phyloP scores from a whole-genome alignment of 2,329 filamentous ascomycete species.

The Stachybotrys echinatus region DNA sequence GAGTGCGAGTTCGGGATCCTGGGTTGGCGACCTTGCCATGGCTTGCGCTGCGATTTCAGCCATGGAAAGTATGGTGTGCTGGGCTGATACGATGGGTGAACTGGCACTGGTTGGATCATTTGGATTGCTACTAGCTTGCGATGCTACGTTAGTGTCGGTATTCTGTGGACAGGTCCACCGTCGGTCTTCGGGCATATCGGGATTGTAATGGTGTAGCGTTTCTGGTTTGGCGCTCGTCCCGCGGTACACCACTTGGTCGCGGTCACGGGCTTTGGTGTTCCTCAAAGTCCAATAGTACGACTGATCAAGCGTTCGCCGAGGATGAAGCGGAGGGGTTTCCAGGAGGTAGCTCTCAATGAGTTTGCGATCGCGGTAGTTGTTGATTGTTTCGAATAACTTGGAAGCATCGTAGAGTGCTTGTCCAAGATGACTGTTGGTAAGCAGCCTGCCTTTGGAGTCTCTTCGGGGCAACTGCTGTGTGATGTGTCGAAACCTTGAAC shows the following conservation, averaged over 20 bases:
- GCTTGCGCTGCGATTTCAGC: not conserved
- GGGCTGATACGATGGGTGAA: not conserved
- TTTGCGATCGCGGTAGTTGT: conserved; percentile 3
- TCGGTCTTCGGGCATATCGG: not conserved
- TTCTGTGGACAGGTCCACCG: not conserved
- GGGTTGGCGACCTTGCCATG: not conserved
- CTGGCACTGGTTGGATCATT: not conserved
- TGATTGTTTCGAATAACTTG: conserved; percentile 1
- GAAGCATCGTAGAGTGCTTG: conserved; percentile 1
- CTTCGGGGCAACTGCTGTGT: not conserved
- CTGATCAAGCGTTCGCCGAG: conserved; percentile 1
- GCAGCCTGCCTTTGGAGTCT: not conserved
- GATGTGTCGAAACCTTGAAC: not conserved
- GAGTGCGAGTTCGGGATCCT: not conserved
- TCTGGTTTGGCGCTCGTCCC: conserved; percentile 1
- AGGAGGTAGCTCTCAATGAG: conserved; percentile 4
- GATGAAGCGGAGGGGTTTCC: not conserved
- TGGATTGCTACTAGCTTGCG: not conserved
- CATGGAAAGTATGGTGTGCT: not conserved
- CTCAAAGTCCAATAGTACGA: conserved; percentile 1
- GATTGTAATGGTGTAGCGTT: not conserved
- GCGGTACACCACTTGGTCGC: conserved; percentile 3
- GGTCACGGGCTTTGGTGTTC: conserved; percentile 2
- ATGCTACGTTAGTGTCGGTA: not conserved
- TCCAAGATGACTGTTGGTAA: not conserved